These are phyloP conservation scores for Cladosporium sphaerospermum DNA, from an alignment of 2,329 filamentous ascomycete species.

Conservation along the genomic window DNA sequence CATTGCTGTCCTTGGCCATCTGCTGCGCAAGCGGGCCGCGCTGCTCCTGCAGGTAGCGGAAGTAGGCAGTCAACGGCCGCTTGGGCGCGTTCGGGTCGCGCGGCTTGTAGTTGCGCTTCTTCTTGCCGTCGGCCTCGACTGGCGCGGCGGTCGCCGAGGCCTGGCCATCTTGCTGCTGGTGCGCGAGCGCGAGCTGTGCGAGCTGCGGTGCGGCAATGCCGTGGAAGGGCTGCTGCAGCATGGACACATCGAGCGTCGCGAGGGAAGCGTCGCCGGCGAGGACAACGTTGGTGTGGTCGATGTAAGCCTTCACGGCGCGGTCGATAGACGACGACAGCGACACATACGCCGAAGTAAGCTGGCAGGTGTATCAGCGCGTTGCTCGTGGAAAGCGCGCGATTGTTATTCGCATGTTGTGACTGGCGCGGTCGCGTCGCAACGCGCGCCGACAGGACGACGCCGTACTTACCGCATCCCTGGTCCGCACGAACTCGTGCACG, in stretches of 20 bases:
- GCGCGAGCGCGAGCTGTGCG: conserved; percentile 19
- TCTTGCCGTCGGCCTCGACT: conserved; percentile 15
- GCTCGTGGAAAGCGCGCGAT: conserved; percentile 32
- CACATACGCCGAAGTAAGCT: conserved; percentile 73
- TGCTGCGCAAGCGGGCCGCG: conserved; percentile 67
- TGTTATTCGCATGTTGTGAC: conserved; percentile 2
- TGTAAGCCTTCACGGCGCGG: conserved; percentile 74
- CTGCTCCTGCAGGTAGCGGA: conserved; percentile 86
- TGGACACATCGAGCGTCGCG: conserved; percentile 27
- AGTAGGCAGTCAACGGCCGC: conserved; percentile 88
- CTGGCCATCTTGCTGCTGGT: conserved; percentile 1
- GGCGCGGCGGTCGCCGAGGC: conserved; percentile 15
- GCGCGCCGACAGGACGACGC: background rate
- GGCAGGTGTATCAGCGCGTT: conserved; percentile 11
- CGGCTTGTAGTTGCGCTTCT: conserved; percentile 41
- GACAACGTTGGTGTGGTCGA: conserved; percentile 80
- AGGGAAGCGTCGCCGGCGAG: conserved; percentile 47
- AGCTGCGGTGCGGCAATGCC: conserved; percentile 21
- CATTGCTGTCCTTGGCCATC: conserved; percentile 58
- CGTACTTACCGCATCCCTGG: conserved; percentile 70
- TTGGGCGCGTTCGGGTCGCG: conserved; percentile 89
- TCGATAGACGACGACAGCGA: conserved; percentile 74
- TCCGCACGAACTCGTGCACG: conserved; percentile 61
- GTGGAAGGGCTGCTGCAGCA: conserved; percentile 25
- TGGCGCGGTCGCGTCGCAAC: conserved; percentile 13